Conservation (phyloP, 2,329 filamentous ascomycete species). For the Beauveria australis region DNA sequence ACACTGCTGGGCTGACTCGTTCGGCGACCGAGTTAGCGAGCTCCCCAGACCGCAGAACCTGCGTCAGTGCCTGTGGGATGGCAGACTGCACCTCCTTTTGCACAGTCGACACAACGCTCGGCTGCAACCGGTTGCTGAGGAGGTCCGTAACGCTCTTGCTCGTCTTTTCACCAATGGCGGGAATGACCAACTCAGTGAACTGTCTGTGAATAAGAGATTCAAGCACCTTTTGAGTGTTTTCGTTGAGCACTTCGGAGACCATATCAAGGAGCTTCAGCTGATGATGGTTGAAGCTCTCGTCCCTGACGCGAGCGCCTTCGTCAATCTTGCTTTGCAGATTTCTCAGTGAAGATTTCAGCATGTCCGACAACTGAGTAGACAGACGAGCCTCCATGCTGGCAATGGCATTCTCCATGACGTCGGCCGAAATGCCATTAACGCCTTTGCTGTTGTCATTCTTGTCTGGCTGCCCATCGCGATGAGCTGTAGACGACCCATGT, state of each 20-base stretch:
- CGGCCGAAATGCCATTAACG: constrained; percentile 28
- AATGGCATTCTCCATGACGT: constrained; percentile 46
- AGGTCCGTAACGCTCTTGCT: constrained; percentile 62
- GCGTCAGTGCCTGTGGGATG: constrained; percentile 54
- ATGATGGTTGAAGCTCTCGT: constrained; percentile 43
- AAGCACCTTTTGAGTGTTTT: constrained; percentile 63
- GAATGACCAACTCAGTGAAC: constrained; percentile 68
- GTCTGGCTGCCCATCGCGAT: constrained; percentile 26
- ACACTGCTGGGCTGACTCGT: constrained; percentile 58
- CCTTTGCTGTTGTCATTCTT: constrained; percentile 26
- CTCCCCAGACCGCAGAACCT: constrained; percentile 60
- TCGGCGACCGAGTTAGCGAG: constrained; percentile 63
- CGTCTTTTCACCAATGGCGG: constrained; percentile 61
- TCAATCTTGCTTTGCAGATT: constrained; percentile 55
- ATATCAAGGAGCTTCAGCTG: constrained; percentile 48
- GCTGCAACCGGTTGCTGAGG: constrained; percentile 58
- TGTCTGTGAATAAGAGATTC: constrained; percentile 67
- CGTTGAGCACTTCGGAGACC: constrained; percentile 52
- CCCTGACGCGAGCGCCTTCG: constrained; percentile 52
- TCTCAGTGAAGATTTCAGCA: constrained; percentile 49
- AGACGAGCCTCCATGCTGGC: constrained; percentile 45
- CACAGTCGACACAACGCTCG: constrained; percentile 56
- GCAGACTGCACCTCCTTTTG: constrained; percentile 65
- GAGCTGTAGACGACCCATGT: constrained; percentile 30
- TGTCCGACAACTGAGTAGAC: constrained; percentile 37